Evolutionary conservation across 2,329 filamentous ascomycete species (phyloP).

Genomic region (Colletotrichum spinosum): DNA sequence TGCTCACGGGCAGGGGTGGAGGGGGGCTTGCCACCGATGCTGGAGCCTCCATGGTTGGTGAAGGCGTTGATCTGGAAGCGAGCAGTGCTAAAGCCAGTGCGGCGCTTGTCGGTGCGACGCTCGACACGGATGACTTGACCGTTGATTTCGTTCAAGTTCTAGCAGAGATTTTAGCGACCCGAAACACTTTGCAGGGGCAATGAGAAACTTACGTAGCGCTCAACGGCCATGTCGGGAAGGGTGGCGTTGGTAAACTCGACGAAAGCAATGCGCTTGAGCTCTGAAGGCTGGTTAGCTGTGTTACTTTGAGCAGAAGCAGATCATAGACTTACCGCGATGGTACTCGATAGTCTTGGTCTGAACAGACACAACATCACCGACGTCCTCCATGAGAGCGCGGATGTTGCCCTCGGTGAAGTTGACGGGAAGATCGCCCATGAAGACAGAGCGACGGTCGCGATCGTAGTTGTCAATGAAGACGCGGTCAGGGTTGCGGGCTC

Average conservation of each 20-base stretch:
- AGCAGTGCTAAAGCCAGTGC: conserved; percentile 3
- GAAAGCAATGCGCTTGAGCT: conserved; percentile 47
- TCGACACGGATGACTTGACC: conserved; percentile 51
- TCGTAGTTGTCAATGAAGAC: conserved; percentile 52
- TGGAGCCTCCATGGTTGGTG: neutral
- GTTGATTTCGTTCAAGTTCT: conserved; percentile 49
- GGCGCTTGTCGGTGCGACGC: conserved; percentile 39
- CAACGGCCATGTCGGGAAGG: conserved; percentile 50
- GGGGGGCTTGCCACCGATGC: conserved; percentile 16
- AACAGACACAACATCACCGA: conserved; percentile 51
- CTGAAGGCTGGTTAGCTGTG: conserved; percentile 8
- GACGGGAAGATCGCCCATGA: conserved; percentile 58
- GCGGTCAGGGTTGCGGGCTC: conserved; percentile 33
- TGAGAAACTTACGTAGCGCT: conserved; percentile 45
- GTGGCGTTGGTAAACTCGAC: conserved; percentile 54
- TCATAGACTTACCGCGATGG: conserved; percentile 11
- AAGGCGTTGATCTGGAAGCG: conserved; percentile 2
- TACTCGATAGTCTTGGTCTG: conserved; percentile 40
- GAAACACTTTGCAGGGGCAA: neutral
- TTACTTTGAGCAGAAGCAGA: neutral
- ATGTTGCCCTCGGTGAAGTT: conserved; percentile 51
- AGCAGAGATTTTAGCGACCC: conserved; percentile 4
- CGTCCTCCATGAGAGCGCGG: conserved; percentile 48
- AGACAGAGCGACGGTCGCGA: conserved; percentile 59
- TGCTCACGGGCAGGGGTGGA: conserved; percentile 30